These are phyloP conservation scores for Eimeria sp. DNA, from an alignment of 169 alveolate genomes.

Conservation along the genomic window DNA sequence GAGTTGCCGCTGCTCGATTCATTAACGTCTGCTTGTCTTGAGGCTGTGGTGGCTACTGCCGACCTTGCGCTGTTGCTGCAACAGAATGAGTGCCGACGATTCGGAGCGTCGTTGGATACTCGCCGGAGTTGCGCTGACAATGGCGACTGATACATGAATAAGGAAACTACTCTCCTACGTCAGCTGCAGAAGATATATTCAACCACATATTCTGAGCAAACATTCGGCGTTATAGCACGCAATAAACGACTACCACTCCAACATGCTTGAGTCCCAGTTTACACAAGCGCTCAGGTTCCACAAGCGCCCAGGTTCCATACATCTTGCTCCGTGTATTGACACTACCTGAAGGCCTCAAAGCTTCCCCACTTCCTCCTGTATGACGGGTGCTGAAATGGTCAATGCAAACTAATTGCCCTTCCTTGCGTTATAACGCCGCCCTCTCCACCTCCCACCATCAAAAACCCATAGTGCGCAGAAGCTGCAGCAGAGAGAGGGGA, in stretches of 20 bases:
- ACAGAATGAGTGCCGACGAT: slow-evolving; percentile 90
- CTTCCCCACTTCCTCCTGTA: background rate
- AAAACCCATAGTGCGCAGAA: too few relatives aligned
- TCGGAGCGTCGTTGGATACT: slow-evolving; percentile 93
- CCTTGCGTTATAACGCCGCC: background rate
- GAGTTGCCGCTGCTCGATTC: background rate
- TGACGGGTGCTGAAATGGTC: too few relatives aligned
- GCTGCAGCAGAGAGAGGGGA: too few relatives aligned
- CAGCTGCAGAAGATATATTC: background rate
- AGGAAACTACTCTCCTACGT: background rate
- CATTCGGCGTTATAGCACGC: background rate
- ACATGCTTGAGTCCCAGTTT: background rate
- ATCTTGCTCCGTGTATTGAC: background rate
- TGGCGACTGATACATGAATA: slow-evolving; percentile 85
- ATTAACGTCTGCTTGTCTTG: slow-evolving; percentile 82
- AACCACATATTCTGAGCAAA: background rate
- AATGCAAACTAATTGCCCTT: too few relatives aligned
- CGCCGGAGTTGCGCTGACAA: slow-evolving; percentile 96
- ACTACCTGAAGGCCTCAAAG: background rate
- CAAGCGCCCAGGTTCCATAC: too few relatives aligned
- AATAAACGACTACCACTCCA: background rate
- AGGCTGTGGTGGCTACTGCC: background rate
- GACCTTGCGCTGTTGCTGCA: slow-evolving; percentile 85
- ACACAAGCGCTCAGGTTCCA: background rate
- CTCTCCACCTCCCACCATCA: too few relatives aligned